phyloP scores from a whole-genome alignment of 2,329 filamentous ascomycete genomes.

The Ophiostoma tasmaniense region DNA sequence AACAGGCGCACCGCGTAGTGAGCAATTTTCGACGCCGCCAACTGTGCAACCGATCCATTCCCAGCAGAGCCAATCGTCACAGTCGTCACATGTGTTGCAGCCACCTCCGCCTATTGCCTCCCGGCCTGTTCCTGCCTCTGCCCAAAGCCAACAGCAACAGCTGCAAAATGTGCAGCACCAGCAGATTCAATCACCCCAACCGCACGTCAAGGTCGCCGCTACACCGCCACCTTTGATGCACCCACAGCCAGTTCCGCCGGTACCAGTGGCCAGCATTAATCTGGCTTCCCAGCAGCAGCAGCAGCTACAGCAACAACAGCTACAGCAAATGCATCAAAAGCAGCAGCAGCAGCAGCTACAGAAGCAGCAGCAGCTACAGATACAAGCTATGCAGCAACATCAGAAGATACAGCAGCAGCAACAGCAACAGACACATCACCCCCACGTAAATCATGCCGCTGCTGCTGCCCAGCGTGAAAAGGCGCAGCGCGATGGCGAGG shows the following conservation, averaged over 20 bases:
- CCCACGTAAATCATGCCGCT: neutral
- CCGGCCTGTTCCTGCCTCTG: neutral
- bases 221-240: conserved; percentile 1
- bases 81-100: neutral
- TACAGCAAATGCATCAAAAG: neutral
- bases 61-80: neutral
- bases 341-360: neutral
- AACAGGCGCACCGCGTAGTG: neutral
- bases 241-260: neutral
- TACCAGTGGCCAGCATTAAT: neutral
- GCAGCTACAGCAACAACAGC: conserved; percentile 11
- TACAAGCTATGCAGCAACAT: neutral
- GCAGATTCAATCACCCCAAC: neutral
- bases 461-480: conserved; percentile 11
- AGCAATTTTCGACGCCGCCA: neutral
- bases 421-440: neutral
- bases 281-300: neutral
- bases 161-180: neutral
- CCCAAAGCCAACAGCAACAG: neutral
- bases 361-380: neutral
- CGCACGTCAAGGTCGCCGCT: neutral
- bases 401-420: conserved; percentile 3
- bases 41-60: neutral
- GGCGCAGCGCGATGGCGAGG: conserved; percentile 19
- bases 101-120: neutral